phyloP scores from a whole-genome alignment of 73 alveolate genomes.

The Stentor roeselii region DNA sequence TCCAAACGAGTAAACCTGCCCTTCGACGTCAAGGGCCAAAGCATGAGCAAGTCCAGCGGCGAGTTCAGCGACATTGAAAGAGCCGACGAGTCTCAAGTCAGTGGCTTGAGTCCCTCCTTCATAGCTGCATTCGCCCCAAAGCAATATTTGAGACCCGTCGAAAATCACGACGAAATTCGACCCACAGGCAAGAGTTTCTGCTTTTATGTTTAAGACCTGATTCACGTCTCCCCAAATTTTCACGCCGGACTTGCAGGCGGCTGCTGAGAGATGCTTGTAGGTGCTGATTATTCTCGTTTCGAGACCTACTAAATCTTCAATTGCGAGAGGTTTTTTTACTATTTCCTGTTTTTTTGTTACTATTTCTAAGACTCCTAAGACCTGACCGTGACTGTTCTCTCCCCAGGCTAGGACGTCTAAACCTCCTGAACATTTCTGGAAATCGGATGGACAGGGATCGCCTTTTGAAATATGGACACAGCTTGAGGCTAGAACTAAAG shows the following conservation, averaged over 20 bases:
- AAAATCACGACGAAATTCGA: not conserved
- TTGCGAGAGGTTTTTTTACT: not conserved
- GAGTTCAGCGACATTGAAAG: not conserved
- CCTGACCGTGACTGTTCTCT: constrained; percentile 7
- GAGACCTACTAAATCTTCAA: not conserved
- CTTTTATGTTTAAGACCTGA: not conserved
- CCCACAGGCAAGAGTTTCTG: not conserved
- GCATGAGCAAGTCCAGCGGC: constrained; percentile 1
- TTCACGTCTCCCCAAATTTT: not conserved
- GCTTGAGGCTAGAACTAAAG: not conserved
- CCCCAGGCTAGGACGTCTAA: constrained; percentile 17
- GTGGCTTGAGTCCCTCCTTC: not conserved
- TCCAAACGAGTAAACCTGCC: not conserved
- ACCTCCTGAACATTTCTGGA: not conserved
- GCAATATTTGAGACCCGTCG: not conserved
- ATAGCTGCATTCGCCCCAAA: not conserved
- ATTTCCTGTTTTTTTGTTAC: not conserved
- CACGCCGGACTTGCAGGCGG: not conserved
- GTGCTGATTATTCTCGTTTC: not conserved
- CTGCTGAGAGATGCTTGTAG: not conserved
- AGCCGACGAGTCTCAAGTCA: not conserved
- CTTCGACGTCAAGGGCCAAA: not conserved
- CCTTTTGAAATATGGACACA: constrained; percentile 1
- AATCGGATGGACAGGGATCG: not conserved
- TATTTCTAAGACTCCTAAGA: not conserved